phyloP scores from a whole-genome alignment of 2,329 filamentous ascomycete species.

The Fonsecaea pedrosoi region DNA sequence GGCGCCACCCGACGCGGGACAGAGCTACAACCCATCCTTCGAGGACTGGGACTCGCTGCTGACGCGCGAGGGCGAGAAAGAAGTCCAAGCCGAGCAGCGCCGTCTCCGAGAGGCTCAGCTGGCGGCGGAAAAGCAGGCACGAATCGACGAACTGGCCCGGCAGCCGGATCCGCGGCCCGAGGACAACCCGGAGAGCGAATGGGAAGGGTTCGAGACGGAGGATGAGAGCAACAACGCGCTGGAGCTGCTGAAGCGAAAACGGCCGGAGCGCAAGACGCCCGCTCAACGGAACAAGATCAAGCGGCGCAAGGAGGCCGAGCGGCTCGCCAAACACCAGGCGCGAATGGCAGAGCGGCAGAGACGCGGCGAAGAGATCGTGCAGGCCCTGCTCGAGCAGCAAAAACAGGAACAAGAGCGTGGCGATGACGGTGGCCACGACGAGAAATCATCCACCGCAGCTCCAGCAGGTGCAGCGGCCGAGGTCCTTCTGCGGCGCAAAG shows the following conservation, averaged over 20 bases:
- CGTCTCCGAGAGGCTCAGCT: conserved; percentile 71
- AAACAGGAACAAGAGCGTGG: conserved; percentile 64
- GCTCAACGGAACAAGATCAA: conserved; percentile 86
- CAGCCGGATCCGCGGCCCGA: conserved; percentile 78
- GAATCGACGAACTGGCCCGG: conserved; percentile 74
- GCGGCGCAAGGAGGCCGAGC: conserved; percentile 85
- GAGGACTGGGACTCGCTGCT: conserved; percentile 83
- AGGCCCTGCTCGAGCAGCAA: conserved; percentile 52
- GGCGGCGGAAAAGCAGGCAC: conserved; percentile 64
- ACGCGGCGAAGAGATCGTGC: conserved; percentile 69
- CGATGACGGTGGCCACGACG: conserved; percentile 38
- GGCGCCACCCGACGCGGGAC: conserved; percentile 76
- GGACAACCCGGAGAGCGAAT: conserved; percentile 85
- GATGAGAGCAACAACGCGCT: conserved; percentile 72
- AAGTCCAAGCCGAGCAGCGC: conserved; percentile 77
- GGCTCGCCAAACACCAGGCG: conserved; percentile 74
- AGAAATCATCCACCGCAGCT: not conserved
- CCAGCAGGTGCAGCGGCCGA: conserved; percentile 19
- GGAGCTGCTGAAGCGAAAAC: conserved; percentile 73
- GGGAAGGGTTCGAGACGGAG: conserved; percentile 87
- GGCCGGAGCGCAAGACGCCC: conserved; percentile 82
- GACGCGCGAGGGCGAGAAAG: conserved; percentile 76
- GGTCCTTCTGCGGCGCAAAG: conserved; percentile 31
- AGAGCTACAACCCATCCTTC: conserved; percentile 91
- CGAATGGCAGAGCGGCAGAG: conserved; percentile 74